Conservation (phyloP, 257 asterid species). For the Solanum medicagineum region DNA sequence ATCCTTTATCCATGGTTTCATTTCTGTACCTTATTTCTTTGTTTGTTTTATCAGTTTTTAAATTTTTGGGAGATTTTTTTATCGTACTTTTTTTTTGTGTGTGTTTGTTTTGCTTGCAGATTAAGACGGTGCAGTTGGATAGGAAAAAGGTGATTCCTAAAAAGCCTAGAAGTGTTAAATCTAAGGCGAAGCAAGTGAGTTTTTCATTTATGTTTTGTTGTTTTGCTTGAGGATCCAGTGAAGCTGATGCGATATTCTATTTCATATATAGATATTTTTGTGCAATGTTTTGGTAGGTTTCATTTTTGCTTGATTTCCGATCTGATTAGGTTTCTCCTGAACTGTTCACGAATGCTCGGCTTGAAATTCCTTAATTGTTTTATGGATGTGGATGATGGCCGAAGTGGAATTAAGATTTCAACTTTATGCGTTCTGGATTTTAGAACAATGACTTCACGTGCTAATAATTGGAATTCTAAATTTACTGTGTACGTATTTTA, state of each 20-base stretch:
- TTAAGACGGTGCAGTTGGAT: slow-evolving; percentile 13
- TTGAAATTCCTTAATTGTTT: neutral
- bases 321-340: neutral
- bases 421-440: neutral
- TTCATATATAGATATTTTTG: neutral
- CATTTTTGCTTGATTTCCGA: neutral
- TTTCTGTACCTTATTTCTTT: neutral
- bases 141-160: slow-evolving; percentile 20
- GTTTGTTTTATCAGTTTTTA: neutral
- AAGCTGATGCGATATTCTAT: slow-evolving; percentile 2
- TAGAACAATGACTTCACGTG: neutral
- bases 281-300: neutral
- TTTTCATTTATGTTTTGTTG: neutral
- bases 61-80: neutral
- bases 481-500: neutral
- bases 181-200: slow-evolving; percentile 44
- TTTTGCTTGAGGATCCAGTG: slow-evolving; percentile 16
- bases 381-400: neutral
- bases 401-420: neutral
- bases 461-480: neutral
- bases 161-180: slow-evolving; percentile 32
- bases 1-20: slow-evolving; percentile 4
- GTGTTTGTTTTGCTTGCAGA: slow-evolving; percentile 1
- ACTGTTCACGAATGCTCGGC: neutral
- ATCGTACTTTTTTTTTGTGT: neutral